A percentile compares a stretch with the other conserved stretches of the same genome.
phyloP scores from a whole-genome alignment of 805 yeast genomes.

The Ogataea pini region DNA sequence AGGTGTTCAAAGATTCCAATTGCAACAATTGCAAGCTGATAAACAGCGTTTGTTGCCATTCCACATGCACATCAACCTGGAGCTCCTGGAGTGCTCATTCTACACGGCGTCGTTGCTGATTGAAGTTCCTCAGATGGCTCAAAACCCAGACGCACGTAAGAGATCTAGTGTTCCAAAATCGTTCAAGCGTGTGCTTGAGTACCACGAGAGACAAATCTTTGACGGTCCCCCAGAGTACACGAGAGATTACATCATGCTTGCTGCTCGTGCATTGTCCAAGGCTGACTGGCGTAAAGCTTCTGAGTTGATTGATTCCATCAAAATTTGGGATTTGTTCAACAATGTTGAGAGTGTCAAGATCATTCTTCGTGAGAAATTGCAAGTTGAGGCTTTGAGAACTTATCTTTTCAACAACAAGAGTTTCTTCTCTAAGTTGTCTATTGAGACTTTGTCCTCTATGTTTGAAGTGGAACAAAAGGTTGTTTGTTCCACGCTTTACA shows the following conservation, averaged over 20 bases:
- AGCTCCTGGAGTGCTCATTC: slow-evolving; percentile 90
- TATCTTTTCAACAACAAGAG: slow-evolving; percentile 82
- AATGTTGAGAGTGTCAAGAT: slow-evolving; percentile 63
- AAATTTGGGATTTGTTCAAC: slow-evolving; percentile 83
- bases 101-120: slow-evolving; percentile 85
- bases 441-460: slow-evolving; percentile 59
- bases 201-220: slow-evolving; percentile 90
- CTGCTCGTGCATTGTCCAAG: slow-evolving; percentile 81
- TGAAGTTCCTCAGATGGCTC: slow-evolving; percentile 90
- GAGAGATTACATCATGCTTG: slow-evolving; percentile 88
- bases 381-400: slow-evolving; percentile 90
- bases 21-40: slow-evolving; percentile 50
- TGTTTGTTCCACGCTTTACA: slow-evolving; percentile 64
- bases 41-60: slow-evolving; percentile 87
- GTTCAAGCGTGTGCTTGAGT: slow-evolving; percentile 87
- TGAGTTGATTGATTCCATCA: slow-evolving; percentile 69
- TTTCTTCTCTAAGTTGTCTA: slow-evolving; percentile 72
- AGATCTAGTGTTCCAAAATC: slow-evolving; percentile 62
- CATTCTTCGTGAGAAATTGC: slow-evolving; percentile 78
- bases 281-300: slow-evolving; percentile 88
- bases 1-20: slow-evolving; percentile 70
- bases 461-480: slow-evolving; percentile 62
- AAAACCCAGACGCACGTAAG: slow-evolving; percentile 64
- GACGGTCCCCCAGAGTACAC: slow-evolving; percentile 98
- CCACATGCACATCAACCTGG: slow-evolving; percentile 97